These are phyloP conservation scores for Bondarzewia mesenterica DNA, from an alignment of 1,284 basidiomycete genomes.

Conservation along the genomic window DNA sequence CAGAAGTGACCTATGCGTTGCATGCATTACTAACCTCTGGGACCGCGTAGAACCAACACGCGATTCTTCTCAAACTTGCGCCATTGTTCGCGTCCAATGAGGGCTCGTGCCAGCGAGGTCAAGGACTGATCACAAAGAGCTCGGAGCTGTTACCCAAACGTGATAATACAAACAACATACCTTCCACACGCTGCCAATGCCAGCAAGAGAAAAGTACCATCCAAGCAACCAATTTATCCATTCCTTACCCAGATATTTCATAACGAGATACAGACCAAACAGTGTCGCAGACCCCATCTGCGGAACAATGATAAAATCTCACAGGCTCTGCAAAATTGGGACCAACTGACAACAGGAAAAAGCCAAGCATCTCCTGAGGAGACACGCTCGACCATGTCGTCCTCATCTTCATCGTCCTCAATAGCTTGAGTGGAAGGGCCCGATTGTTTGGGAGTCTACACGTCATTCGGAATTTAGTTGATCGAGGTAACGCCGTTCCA, in stretches of 20 bases:
- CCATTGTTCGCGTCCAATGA: slow-evolving; percentile 45
- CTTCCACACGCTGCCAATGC: slow-evolving; percentile 64
- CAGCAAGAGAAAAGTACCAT: slow-evolving; percentile 69
- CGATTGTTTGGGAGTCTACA: slow-evolving; percentile 20
- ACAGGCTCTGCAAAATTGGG: background rate
- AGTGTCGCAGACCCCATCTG: slow-evolving; percentile 63
- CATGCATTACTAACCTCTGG: slow-evolving; percentile 15
- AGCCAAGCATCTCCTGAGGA: slow-evolving; percentile 65
- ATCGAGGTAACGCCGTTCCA: background rate
- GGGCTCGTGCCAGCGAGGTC: slow-evolving; percentile 37
- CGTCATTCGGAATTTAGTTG: background rate
- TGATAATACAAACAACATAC: no score
- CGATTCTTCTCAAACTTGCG: slow-evolving; percentile 40
- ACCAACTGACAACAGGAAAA: slow-evolving; percentile 58
- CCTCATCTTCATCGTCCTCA: slow-evolving; percentile 37
- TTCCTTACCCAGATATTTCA: slow-evolving; percentile 73
- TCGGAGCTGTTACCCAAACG: no score
- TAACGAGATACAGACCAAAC: slow-evolving; percentile 58
- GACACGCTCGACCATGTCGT: slow-evolving; percentile 47
- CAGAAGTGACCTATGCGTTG: slow-evolving; percentile 20
- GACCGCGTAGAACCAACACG: slow-evolving; percentile 28
- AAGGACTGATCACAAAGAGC: slow-evolving; percentile 34
- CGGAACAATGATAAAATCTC: background rate
- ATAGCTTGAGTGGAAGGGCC: slow-evolving; percentile 16
- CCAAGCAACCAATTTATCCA: slow-evolving; percentile 77